A percentile compares a stretch with the other conserved stretches of the same genome.
These are phyloP conservation scores for Pleurotus tuoliensis DNA, from an alignment of 768 basidiomycete species.

Conservation along the genomic window DNA sequence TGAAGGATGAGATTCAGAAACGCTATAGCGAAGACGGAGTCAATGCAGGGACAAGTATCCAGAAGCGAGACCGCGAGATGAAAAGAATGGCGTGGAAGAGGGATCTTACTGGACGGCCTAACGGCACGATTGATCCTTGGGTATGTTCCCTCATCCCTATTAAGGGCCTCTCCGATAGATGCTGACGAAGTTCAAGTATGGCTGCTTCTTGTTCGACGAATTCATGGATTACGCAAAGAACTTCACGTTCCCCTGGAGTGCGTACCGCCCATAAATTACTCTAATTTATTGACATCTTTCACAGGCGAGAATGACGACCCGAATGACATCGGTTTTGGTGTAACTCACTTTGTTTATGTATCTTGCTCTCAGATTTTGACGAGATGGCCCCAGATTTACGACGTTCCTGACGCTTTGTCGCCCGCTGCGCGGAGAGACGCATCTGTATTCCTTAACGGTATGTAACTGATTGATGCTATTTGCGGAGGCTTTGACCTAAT, in stretches of 20 bases:
- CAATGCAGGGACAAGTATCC: neutral
- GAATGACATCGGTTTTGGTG: conserved; percentile 20
- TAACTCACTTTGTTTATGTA: conserved; percentile 21
- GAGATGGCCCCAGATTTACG: conserved; percentile 35
- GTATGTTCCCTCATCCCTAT: neutral
- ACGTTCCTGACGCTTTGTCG: conserved; percentile 52
- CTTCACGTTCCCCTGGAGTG: conserved; percentile 61
- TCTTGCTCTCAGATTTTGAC: neutral
- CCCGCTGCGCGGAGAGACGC: conserved; percentile 49
- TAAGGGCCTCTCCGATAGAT: neutral
- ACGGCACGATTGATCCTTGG: conserved; percentile 49
- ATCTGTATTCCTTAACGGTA: conserved; percentile 61
- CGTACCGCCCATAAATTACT: neutral
- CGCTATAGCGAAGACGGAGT: neutral
- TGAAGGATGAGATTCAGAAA: neutral
- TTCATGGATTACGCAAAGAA: conserved; percentile 71
- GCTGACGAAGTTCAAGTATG: conserved; percentile 37
- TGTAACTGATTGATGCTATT: conserved; percentile 10
- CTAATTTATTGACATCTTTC: neutral
- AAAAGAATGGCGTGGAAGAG: conserved; percentile 38
- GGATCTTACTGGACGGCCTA: conserved; percentile 41
- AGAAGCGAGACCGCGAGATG: conserved; percentile 20
- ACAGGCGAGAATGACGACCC: conserved; percentile 6
- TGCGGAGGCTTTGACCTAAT: neutral
- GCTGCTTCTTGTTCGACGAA: conserved; percentile 61